Conservation (phyloP, 1,139 yeast genomes). For the Nakaseomyces glabratus region DNA sequence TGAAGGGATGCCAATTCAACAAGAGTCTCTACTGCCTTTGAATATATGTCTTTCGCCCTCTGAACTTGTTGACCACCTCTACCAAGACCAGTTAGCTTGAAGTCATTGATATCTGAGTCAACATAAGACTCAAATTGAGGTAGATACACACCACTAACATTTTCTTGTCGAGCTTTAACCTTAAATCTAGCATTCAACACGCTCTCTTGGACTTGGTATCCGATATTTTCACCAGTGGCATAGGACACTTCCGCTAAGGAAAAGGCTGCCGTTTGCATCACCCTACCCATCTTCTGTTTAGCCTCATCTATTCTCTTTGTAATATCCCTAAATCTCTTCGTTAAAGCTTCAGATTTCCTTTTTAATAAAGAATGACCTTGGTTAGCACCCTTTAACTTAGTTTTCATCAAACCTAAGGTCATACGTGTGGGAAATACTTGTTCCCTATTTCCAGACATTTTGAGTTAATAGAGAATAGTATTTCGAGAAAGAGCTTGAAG, state of each 20-base stretch:
- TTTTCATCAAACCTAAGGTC: slow-evolving; percentile 93
- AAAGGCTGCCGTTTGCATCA: slow-evolving; percentile 97
- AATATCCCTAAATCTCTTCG: slow-evolving; percentile 92
- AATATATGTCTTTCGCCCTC: slow-evolving; percentile 84
- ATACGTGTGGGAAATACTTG: slow-evolving; percentile 94
- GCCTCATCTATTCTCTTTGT: slow-evolving; percentile 90
- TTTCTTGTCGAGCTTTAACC: slow-evolving; percentile 87
- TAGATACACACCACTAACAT: slow-evolving; percentile 88
- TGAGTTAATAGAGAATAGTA: too few relatives aligned
- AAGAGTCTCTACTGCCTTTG: slow-evolving; percentile 90
- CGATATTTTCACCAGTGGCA: slow-evolving; percentile 93
- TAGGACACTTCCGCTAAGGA: slow-evolving; percentile 94
- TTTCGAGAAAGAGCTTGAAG: too few relatives aligned
- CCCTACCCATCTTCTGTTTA: slow-evolving; percentile 94
- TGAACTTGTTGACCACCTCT: slow-evolving; percentile 98
- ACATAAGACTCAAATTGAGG: slow-evolving; percentile 86
- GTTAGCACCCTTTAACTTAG: slow-evolving; percentile 92
- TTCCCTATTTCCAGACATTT: slow-evolving; percentile 45
- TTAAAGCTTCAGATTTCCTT: slow-evolving; percentile 93
- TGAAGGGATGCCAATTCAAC: slow-evolving; percentile 92
- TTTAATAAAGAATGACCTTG: slow-evolving; percentile 91
- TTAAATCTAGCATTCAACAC: slow-evolving; percentile 86
- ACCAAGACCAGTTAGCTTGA: slow-evolving; percentile 92
- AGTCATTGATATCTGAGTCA: slow-evolving; percentile 80
- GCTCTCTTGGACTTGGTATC: slow-evolving; percentile 90